Evolutionary conservation across 805 yeast species (phyloP).

Genomic region (Jamesozyma rosinii): DNA sequence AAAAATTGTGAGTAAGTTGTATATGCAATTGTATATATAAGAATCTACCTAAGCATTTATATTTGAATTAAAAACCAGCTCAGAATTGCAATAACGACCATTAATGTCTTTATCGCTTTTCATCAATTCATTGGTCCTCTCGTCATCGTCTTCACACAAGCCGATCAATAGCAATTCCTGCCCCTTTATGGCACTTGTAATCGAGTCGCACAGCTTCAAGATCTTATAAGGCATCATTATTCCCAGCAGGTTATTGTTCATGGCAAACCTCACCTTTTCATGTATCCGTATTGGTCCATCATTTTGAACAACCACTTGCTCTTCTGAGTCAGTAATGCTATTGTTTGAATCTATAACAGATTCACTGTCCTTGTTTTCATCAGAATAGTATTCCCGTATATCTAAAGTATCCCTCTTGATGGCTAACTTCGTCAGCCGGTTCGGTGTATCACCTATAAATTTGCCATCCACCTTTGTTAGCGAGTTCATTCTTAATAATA

Average conservation of each 20-base stretch:
- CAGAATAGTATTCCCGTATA: not conserved
- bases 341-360: not conserved
- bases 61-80: conserved; percentile 16
- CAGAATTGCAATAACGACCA: conserved; percentile 17
- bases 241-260: conserved; percentile 77
- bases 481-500: conserved; percentile 75
- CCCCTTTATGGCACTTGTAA: conserved; percentile 65
- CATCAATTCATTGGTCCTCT: conserved; percentile 10
- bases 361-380: not conserved
- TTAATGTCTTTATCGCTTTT: conserved; percentile 15
- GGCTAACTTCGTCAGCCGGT: conserved; percentile 21
- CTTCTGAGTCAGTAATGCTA: not conserved
- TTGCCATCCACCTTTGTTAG: conserved; percentile 27
- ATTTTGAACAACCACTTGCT: not conserved
- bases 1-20: conserved; percentile 5
- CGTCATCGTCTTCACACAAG: conserved; percentile 30
- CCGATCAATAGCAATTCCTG: conserved; percentile 82
- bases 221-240: conserved; percentile 66
- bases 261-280: conserved; percentile 74
- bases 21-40: not conserved
- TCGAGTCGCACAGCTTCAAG: conserved; percentile 61
- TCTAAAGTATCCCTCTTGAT: conserved; percentile 8
- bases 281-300: conserved; percentile 36
- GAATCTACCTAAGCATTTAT: conserved; percentile 9
- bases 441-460: conserved; percentile 26